Base-by-base conservation (phyloP, 768 basidiomycete genomes). In the Inosperma sp. region DNA sequence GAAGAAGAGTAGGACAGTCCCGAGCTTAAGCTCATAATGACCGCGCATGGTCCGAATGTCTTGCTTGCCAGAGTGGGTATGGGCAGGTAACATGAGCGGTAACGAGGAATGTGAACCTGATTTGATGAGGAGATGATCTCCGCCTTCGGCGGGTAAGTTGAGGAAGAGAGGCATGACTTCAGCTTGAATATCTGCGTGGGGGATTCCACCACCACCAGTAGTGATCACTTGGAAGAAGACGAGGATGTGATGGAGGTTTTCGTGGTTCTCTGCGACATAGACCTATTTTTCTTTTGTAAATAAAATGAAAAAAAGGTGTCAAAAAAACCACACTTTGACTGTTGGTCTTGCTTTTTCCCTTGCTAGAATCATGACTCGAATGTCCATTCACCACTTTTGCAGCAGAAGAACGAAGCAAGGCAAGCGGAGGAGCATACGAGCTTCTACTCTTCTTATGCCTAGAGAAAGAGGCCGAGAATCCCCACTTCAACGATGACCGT, bases 171-270 rank as follows among this genome's bases (percentile, higher is more conserved):
- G 74, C 4, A 83, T 65, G 10, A 89, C 82, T 56, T 88, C 86
- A 0, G 86, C 84, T 58, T 80, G 81, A 17, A 86, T 66, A 45
- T 82, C 79, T 9, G 72, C 65, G 2, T 77, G 76, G 4, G 77
- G 68, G 1, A 69, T 72, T 4, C n/a, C n/a, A n/a, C n/a, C n/a
- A n/a, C n/a, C n/a, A 3, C 79, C 78, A 2, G 73, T 72, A 26
- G 83, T 69, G 17, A 79, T n/a, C n/a, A n/a, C n/a, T n/a, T n/a
- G 78, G 45, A 93, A 71, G 62, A 91, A 87, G 19, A 91, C 79
- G 29, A 91, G 72, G 25, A 95, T 76, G 42, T 86, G 85, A 19
- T 83, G 82, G 4, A 97, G 78, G 50, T 83, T 89, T 63, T 93
- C 89, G 62, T 94, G 92, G 60, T 90, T 80, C 66, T 96, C 94